These are phyloP conservation scores for Fusarium sp. DNA, from an alignment of 2,329 filamentous ascomycete species.

Conservation along the genomic window DNA sequence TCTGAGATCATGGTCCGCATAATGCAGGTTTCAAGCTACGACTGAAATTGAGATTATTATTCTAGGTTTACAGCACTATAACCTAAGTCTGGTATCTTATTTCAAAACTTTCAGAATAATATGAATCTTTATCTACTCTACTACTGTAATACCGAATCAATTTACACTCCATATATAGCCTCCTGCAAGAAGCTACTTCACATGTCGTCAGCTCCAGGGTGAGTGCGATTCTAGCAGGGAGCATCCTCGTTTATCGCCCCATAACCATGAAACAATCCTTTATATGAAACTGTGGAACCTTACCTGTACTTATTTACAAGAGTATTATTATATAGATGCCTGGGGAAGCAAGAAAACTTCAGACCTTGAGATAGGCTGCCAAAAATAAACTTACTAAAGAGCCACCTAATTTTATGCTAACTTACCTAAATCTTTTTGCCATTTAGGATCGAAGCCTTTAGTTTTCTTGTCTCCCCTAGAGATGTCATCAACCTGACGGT, in stretches of 20 bases:
- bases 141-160: background rate
- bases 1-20: background rate
- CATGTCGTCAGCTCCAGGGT: background rate
- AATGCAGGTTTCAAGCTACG: background rate
- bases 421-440: background rate
- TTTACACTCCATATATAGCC: background rate
- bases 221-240: background rate
- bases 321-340: background rate
- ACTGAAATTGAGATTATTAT: background rate
- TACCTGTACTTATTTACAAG: background rate
- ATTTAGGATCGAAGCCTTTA: background rate
- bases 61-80: background rate
- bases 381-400: background rate
- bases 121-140: background rate
- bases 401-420: background rate
- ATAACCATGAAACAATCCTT: slow-evolving; percentile 5
- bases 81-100: no score
- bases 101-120: no score
- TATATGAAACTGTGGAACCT: slow-evolving; percentile 5
- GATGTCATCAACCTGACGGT: slow-evolving; percentile 3
- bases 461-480: background rate
- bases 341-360: background rate
- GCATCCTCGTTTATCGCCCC: background rate
- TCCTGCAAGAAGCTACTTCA: background rate
- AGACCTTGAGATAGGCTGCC: background rate